Percentiles rank a stretch among this genome's conserved stretches.
phyloP scores from a whole-genome alignment of 352 stramenopile genomes.

The Phytopythium oedochilum region DNA sequence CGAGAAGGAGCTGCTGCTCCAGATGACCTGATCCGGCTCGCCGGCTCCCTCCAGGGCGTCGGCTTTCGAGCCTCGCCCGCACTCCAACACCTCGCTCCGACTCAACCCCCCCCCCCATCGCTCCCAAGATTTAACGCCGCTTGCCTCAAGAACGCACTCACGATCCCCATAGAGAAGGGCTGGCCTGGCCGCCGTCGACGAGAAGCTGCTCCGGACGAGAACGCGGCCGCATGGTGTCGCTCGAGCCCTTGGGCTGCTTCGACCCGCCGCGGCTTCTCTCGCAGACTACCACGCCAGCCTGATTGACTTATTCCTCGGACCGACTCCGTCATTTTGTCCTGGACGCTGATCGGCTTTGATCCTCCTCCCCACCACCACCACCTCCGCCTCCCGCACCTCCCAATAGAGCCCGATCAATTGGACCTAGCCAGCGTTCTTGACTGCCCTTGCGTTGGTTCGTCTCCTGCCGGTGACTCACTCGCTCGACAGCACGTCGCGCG shows the following conservation, averaged over 20 bases:
- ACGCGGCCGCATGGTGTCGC: background rate
- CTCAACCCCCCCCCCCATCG: constrained; percentile 1
- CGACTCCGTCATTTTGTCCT: constrained; percentile 3
- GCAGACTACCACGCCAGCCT: background rate
- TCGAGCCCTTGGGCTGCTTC: background rate
- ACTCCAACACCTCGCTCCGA: background rate
- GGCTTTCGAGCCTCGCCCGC: background rate
- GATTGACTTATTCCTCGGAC: constrained; percentile 1
- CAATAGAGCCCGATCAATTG: constrained; percentile 3
- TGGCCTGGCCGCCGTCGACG: background rate
- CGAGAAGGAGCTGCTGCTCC: constrained; percentile 80
- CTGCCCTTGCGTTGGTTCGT: no score
- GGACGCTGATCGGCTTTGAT: background rate
- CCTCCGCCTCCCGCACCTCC: background rate
- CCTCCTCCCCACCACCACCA: background rate
- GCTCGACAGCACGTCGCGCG: constrained; percentile 23
- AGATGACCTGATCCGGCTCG: constrained; percentile 25
- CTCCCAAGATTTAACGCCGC: background rate
- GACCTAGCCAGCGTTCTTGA: no score
- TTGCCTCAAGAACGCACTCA: background rate
- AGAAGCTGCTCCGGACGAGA: background rate
- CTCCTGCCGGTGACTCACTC: background rate
- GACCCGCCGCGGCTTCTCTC: background rate
- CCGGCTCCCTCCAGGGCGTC: background rate
- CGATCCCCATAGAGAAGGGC: background rate